Evolutionary conservation across 805 yeast species (phyloP).

Genomic region (Saccharomycopsis selenospora): DNA sequence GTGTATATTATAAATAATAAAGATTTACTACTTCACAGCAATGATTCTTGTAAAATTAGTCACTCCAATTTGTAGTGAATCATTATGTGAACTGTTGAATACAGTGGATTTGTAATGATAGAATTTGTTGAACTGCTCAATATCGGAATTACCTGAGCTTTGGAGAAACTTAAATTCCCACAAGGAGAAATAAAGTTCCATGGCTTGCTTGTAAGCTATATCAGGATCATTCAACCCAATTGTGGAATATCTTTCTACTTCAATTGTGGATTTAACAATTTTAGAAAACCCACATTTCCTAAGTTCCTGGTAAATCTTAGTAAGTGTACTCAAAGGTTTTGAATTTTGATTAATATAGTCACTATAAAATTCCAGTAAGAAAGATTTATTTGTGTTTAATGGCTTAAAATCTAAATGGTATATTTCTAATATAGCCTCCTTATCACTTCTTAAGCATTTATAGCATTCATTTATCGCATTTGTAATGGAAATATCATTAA

Average conservation of each 20-base stretch:
- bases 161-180: constrained; percentile 1
- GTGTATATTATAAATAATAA: too few species aligned
- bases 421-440: neutral
- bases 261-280: constrained; percentile 1
- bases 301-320: neutral
- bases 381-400: neutral
- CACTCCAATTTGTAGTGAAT: neutral
- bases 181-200: neutral
- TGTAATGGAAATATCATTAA: neutral
- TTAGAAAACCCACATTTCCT: neutral
- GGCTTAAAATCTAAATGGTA: neutral
- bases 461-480: neutral
- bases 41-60: neutral
- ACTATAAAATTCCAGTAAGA: neutral
- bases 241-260: neutral
- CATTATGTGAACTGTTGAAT: neutral
- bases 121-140: neutral
- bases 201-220: neutral
- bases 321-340: neutral
- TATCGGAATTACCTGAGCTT: neutral
- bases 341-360: neutral
- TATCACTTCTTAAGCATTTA: neutral
- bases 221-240: neutral
- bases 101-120: neutral
- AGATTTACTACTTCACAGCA: neutral